phyloP scores from a whole-genome alignment of 2,329 filamentous ascomycete genomes.

The Drechslera avenae region DNA sequence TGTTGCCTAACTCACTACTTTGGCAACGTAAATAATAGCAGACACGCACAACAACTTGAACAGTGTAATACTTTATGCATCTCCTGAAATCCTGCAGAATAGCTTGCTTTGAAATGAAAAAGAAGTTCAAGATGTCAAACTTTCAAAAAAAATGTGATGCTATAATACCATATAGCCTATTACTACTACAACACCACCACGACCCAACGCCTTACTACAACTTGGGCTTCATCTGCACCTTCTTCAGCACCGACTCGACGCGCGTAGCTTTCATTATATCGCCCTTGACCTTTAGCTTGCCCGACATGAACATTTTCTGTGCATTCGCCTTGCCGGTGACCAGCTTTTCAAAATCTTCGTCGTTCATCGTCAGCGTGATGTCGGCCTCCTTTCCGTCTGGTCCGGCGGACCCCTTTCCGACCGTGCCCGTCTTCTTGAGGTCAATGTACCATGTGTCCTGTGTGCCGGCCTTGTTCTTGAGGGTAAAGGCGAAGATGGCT shows the following conservation, averaged over 20 bases:
- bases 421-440: constrained; percentile 85
- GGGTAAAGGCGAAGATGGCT: constrained; percentile 85
- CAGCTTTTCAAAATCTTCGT: constrained; percentile 84
- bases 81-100: too few species aligned
- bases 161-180: too few species aligned
- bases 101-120: too few species aligned
- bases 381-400: constrained; percentile 77
- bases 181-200: neutral
- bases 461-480: constrained; percentile 90
- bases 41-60: too few species aligned
- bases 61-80: too few species aligned
- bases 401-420: constrained; percentile 74
- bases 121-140: too few species aligned
- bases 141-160: too few species aligned
- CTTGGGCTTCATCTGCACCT: constrained; percentile 45
- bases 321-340: constrained; percentile 89
- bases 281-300: constrained; percentile 97
- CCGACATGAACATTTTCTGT: constrained; percentile 95
- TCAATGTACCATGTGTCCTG: constrained; percentile 92
- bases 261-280: constrained; percentile 99
- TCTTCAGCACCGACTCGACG: constrained; percentile 77
- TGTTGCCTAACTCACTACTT: too few species aligned
- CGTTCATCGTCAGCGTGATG: constrained; percentile 83
- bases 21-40: too few species aligned
- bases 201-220: constrained; percentile 32